These are phyloP conservation scores for Pelagomonas calceolata DNA, from an alignment of 108 stramenopile species.

Conservation along the genomic window DNA sequence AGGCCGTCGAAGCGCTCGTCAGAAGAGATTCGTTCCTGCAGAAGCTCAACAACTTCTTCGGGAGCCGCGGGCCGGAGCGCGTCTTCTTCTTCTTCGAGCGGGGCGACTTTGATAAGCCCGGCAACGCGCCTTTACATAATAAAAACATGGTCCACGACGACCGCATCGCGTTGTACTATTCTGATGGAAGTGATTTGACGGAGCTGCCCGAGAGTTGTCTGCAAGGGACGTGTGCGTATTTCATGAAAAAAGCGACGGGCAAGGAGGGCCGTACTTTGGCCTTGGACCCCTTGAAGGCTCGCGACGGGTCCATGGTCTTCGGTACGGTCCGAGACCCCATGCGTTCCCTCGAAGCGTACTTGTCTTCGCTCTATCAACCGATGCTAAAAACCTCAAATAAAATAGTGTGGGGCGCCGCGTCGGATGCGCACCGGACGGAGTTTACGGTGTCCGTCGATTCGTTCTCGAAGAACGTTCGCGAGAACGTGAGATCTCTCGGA, in stretches of 20 bases:
- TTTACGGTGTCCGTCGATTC: conserved; percentile 30
- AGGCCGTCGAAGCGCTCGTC: conserved; percentile 28
- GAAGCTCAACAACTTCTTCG: conserved; percentile 28
- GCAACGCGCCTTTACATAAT: neutral
- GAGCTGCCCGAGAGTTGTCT: neutral
- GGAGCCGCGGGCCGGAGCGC: conserved; percentile 25
- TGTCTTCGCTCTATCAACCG: conserved; percentile 6
- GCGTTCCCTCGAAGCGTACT: conserved; percentile 2
- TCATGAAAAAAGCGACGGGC: conserved; percentile 6
- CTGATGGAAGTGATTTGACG: neutral
- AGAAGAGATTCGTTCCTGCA: conserved; percentile 13
- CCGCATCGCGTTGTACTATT: neutral
- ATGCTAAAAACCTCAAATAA: conserved; percentile 12
- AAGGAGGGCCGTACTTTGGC: neutral
- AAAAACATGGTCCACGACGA: neutral
- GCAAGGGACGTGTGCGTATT: conserved; percentile 1
- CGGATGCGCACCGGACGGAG: conserved; percentile 16
- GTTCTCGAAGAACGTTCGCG: conserved; percentile 30
- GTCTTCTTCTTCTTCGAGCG: conserved; percentile 27
- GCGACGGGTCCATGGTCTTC: conserved; percentile 11
- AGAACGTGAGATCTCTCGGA: conserved; percentile 23
- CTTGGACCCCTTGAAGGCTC: conserved; percentile 6
- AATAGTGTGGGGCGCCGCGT: conserved; percentile 9
- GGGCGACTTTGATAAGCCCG: too few relatives aligned
- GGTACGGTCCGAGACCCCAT: conserved; percentile 3